Conservation (phyloP, 106 monocot species). For the Allium cepa region DNA sequence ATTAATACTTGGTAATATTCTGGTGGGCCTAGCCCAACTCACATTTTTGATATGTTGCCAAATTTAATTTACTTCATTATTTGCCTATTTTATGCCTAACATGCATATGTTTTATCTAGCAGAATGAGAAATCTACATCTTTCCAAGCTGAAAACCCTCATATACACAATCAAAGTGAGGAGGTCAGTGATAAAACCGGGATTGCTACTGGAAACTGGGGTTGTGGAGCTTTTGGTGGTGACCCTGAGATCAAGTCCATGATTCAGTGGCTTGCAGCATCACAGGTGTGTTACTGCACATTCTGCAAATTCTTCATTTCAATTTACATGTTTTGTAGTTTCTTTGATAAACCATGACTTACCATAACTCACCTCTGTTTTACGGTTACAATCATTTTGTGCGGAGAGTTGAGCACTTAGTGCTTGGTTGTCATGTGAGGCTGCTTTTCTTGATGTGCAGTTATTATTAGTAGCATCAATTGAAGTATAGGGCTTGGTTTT, state of each 20-base stretch:
- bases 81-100: no score
- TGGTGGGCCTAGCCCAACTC: no score
- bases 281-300: conserved; percentile 41
- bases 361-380: background rate
- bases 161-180: no score
- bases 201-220: conserved; percentile 98
- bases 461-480: no score
- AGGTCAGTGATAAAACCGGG: conserved; percentile 24
- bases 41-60: background rate
- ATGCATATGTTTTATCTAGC: no score
- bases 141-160: no score
- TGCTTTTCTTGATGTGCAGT: background rate
- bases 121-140: no score
- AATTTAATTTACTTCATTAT: no score
- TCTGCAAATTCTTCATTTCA: background rate
- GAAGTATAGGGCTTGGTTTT: no score
- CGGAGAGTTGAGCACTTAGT: background rate
- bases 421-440: background rate
- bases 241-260: conserved; percentile 76
- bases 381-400: background rate
- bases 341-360: no score
- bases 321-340: background rate
- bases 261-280: conserved; percentile 99
- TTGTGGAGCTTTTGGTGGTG: conserved; percentile 95
- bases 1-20: no score